Conservation (phyloP, 306 rosid species). For the Myrica gale region DNA sequence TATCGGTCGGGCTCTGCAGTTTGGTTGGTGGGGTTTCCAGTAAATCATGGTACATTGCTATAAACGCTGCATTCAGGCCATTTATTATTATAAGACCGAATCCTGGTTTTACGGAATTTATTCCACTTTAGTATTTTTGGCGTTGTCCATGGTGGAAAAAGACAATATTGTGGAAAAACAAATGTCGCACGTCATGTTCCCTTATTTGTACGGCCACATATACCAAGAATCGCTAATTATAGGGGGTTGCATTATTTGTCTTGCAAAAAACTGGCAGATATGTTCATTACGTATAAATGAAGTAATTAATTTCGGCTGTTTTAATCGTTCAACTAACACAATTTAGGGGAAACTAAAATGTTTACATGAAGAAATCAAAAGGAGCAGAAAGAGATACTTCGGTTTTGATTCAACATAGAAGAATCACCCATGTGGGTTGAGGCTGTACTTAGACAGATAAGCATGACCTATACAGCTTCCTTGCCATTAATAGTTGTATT, state of each 20-base stretch:
- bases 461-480: background rate
- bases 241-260: too few relatives aligned
- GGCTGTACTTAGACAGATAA: background rate
- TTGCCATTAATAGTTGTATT: background rate
- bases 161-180: too few relatives aligned
- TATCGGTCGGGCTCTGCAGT: background rate
- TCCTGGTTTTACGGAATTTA: background rate
- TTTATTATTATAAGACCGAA: background rate
- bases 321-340: background rate
- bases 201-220: too few relatives aligned
- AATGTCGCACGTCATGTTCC: too few relatives aligned
- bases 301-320: background rate
- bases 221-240: too few relatives aligned
- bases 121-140: background rate
- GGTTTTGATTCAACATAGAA: too few relatives aligned
- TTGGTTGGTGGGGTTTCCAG: background rate
- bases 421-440: too few relatives aligned
- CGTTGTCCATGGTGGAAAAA: too few relatives aligned
- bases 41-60: background rate
- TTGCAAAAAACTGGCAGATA: too few relatives aligned
- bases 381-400: background rate
- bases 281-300: background rate
- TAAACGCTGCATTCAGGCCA: background rate
- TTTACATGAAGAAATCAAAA: background rate
- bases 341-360: too few relatives aligned